Evolutionary conservation across 169 alveolate genomes (phyloP).

Genomic region (Eimeria zaria): DNA sequence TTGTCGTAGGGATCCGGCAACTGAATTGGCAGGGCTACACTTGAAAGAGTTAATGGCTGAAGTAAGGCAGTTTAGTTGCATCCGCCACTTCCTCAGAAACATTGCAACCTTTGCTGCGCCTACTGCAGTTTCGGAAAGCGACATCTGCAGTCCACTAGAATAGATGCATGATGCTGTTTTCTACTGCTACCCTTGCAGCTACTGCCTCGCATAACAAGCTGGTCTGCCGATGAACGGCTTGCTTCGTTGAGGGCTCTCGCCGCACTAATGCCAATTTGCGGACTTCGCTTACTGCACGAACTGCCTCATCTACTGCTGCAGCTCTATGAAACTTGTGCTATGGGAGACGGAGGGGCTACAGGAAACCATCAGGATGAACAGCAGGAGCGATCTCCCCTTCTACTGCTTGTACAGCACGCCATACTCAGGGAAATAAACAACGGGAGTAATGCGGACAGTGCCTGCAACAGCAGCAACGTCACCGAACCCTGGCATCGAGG

Average conservation of each 20-base stretch:
- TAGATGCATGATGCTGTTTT: neutral
- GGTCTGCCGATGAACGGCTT: conserved; percentile 69
- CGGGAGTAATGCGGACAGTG: neutral
- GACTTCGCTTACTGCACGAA: conserved; percentile 38
- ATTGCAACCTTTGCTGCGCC: neutral
- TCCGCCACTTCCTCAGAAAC: neutral
- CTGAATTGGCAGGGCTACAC: conserved; percentile 64
- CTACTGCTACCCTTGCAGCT: conserved; percentile 52
- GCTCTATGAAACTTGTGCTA: conserved; percentile 46
- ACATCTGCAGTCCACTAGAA: neutral
- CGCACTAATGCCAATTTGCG: conserved; percentile 60
- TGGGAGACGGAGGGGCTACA: conserved; percentile 2
- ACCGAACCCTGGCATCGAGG: conserved; percentile 64
- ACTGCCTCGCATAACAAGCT: conserved; percentile 63
- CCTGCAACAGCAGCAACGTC: neutral
- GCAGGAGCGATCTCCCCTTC: conserved; percentile 54
- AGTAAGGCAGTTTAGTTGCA: conserved; percentile 11
- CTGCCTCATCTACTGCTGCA: conserved; percentile 66
- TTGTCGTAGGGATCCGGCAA: neutral
- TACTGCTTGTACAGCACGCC: conserved; percentile 58
- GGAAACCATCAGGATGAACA: conserved; percentile 8
- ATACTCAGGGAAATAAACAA: conserved; percentile 32
- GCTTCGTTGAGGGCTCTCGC: conserved; percentile 61
- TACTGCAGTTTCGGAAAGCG: neutral
- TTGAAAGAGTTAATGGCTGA: conserved; percentile 60